Base-by-base conservation (phyloP, 1,284 basidiomycete genomes). In the Moesziomyces globuligerus region DNA sequence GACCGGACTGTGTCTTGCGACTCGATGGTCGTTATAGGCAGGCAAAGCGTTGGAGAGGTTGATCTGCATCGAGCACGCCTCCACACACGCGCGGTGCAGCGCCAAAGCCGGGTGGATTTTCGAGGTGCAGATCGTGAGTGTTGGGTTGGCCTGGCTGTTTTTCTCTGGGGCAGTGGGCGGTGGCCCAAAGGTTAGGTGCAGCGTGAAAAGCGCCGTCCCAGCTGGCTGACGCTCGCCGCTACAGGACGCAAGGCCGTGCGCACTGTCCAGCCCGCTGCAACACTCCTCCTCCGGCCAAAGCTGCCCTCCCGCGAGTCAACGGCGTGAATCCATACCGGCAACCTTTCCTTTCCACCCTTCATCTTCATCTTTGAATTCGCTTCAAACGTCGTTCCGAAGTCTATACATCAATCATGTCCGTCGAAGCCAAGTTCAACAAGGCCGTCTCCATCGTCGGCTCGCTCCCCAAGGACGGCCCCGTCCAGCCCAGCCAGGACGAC, bases 401-500 rank as follows among this genome's bases (percentile, higher is more conserved):
- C 6, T 34, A n/a, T n/a, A 29, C 46, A 4, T 18, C 15, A 39
- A 64, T 20, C 54, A 72, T 72, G 70, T 68, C 70, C 52, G 62
- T 58, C 67, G 67, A 75, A 53, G 56, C 68, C 50, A 72, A 77
- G 57, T 78, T 78, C 66, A 59, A 72, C 60, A 76, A 72, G 57
- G 72, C 72, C 55, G 72, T 74, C 17, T 48, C 56, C 32, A 64
- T 76, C 42, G 72, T 78, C 59, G 66, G 65, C 34, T 55, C 48
- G 29, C 54, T 74, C 48, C 69, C 72, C 48, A 76, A 75, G 72
- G 67, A 79, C 44, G 72, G 74, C 20, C 75, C 77, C 24, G 77
- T 77, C 28, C 72, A 81, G 71, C 78, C 78, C 43, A 54, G 61
- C 36, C 76, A 79, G 71, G 61, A 69, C 23, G 62, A 79, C 23